Base-by-base conservation (phyloP, 225 moss, liverwort and hornwort species). In the Bryum argenteum region DNA sequence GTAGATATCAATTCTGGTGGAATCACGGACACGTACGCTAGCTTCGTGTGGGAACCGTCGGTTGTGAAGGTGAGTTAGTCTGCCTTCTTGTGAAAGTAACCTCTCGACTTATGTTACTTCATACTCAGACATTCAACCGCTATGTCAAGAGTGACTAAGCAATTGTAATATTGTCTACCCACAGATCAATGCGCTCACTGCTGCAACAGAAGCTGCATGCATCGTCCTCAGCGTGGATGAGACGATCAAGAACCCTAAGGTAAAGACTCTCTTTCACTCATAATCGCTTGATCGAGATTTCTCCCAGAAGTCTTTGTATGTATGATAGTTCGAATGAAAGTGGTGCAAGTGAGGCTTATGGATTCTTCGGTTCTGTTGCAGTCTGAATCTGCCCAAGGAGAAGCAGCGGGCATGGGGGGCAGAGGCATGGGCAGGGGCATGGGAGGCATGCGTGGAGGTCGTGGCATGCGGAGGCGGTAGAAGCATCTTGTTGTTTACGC, bases 11-110 rank as follows among this genome's bases (percentile, higher is more conserved):
- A 94, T 71, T 87, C 79, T 9, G 94, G 94, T 69, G 93, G 94
- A 65, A 97, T 94, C 56, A 78, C 91, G 7, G 91, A 97, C 71
- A 97, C 97, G 13, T 97, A 67, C 69, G 82, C 82, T 1, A 91
- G 81, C 64, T 98, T 92, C 77, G 88, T 98, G 1, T 98, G 97
- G 94, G 97, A 98, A 79, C 97, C 97, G 74, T 80, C 92, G 39
- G 94, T 98, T 55, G 97, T 94, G 2, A 98, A 98, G 90, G 96
- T 94, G 58, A 67, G 75, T 41, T 60, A 4, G 10, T 38, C 37
- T 37, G 39, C 37, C 4, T 23, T 24, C 21, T 61, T 40, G 8
- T 61, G 10, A 1, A 38, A 37, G n/a, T n/a, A 33, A 33, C 33
- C 33, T 6, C 33, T 33, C 33, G 33, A 38, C 52, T 22, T 37